Base-by-base conservation (phyloP, 768 basidiomycete genomes). In the Amanita jacksonii region DNA sequence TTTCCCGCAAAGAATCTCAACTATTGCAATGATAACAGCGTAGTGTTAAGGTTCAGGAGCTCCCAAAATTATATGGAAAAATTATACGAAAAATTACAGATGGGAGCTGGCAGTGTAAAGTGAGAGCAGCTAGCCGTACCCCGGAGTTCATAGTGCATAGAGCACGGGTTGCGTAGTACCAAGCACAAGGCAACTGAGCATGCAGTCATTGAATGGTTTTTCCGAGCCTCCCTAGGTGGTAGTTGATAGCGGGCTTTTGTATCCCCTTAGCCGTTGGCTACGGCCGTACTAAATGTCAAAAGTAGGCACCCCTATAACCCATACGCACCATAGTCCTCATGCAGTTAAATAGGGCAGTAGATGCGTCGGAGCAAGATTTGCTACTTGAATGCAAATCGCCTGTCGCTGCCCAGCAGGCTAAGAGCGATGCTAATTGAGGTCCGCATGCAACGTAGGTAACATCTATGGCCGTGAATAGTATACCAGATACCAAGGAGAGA, bases 391-490 rank as follows among this genome's bases (percentile, higher is more conserved):
- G 66, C 27, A 81, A 49, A 59, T 92, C 88, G 10, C 66, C 62
- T 5, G 73, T 73, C 12, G 83, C 82, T 20, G 89, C 85, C 87
- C 86, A 91, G 61, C 89, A 93, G 27, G 79, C 77, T 25, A 93
- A 76, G 85, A 93, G 85, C 35, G 74, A 64, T 13, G 79, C 71
- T 45, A 92, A 71, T 59, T 89, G 79, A 22, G 74, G 60, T 4
- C 74, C 76, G 57, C 85, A 86, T 57, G 81, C 69, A 46, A 72
- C 73, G 18, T 64, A 63, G 38, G 68, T 61, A 24, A 63, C 59
- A 47, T 64, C 76, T 78, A 53, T 22, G 42, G 37, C 47, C 27
- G 40, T 45, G 37, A 50, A 40, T 37, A 41, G 35, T 42, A 33
- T 39, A 43, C 25, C 23, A 46, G n/a, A 19, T 35, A 38, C 48